phyloP scores from a whole-genome alignment of 2,329 filamentous ascomycete species.

The Diatrype stigma region DNA sequence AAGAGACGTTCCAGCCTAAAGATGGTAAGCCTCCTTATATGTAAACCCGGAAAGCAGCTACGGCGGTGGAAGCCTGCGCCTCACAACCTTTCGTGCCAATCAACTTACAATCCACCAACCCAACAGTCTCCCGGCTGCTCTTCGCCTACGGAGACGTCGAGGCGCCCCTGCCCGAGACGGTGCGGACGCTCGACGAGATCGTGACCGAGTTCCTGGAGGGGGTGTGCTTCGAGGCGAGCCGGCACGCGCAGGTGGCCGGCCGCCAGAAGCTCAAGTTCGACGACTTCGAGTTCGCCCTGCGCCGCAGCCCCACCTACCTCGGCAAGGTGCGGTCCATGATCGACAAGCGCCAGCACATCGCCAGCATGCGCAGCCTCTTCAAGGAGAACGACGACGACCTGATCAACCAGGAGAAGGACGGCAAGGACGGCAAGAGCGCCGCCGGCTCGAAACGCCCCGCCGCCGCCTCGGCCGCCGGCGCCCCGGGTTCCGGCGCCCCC shows the following conservation, averaged over 20 bases:
- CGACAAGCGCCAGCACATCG: constrained; percentile 82
- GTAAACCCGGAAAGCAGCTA: too few species aligned
- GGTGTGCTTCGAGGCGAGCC: constrained; percentile 83
- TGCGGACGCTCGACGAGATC: constrained; percentile 88
- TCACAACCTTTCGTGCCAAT: too few species aligned
- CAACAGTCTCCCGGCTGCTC: constrained; percentile 66
- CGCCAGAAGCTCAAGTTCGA: constrained; percentile 98
- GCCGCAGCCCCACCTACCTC: constrained; percentile 78
- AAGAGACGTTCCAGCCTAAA: constrained; percentile 72
- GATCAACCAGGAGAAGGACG: constrained; percentile 30
- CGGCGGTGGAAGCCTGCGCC: too few species aligned
- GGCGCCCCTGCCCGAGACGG: constrained; percentile 75
- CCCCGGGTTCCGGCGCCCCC: constrained; percentile 3
- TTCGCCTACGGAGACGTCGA: constrained; percentile 76
- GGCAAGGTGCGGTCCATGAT: constrained; percentile 87
- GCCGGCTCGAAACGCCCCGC: constrained; percentile 5
- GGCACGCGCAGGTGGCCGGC: constrained; percentile 78
- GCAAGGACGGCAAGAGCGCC: constrained; percentile 2
- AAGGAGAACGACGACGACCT: constrained; percentile 62
- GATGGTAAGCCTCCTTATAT: constrained; percentile 57
- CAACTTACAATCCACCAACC: constrained; percentile 11
- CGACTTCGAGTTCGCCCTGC: constrained; percentile 92
- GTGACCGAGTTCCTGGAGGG: constrained; percentile 96
- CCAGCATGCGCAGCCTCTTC: constrained; percentile 73
- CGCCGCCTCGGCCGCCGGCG: constrained; percentile 2